Conservation (phyloP, 306 rosid species). For the Vicia sativa region DNA sequence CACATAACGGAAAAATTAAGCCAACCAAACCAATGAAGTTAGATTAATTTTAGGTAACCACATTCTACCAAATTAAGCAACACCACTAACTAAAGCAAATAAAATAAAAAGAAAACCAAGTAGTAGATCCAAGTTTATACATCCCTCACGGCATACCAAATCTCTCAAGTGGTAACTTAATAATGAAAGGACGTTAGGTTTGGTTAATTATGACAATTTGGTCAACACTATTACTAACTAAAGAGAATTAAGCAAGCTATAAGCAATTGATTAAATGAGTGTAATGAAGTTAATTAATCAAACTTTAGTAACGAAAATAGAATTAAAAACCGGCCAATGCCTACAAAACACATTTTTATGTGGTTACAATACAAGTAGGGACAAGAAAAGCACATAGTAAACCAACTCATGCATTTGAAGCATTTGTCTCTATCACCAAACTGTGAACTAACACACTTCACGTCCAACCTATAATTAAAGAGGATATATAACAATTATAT, state of each 20-base stretch:
- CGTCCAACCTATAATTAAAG: slow-evolving; percentile 16
- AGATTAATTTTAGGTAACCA: slow-evolving; percentile 38
- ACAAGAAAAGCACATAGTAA: slow-evolving; percentile 40
- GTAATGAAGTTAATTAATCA: slow-evolving; percentile 16
- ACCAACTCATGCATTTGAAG: slow-evolving; percentile 43
- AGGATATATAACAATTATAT: slow-evolving; percentile 36
- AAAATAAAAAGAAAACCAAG: neutral
- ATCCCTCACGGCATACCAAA: slow-evolving; percentile 28
- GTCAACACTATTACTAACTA: slow-evolving; percentile 2
- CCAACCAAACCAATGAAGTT: slow-evolving; percentile 34
- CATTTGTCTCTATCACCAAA: slow-evolving; percentile 46
- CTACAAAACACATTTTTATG: slow-evolving; percentile 17
- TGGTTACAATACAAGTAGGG: slow-evolving; percentile 28
- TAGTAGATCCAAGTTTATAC: slow-evolving; percentile 39
- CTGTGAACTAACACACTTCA: slow-evolving; percentile 35
- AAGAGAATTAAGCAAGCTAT: slow-evolving; percentile 21
- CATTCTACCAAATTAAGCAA: slow-evolving; percentile 39
- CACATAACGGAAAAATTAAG: slow-evolving; percentile 25
- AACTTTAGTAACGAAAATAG: slow-evolving; percentile 20
- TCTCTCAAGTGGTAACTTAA: slow-evolving; percentile 30
- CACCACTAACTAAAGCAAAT: slow-evolving; percentile 14
- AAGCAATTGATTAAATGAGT: slow-evolving; percentile 33
- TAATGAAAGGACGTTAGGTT: slow-evolving; percentile 27
- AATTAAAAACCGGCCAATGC: slow-evolving; percentile 43
- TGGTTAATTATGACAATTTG: slow-evolving; percentile 24